A percentile compares a stretch with the other conserved stretches of the same genome.
phyloP scores from a whole-genome alignment of 2,329 filamentous ascomycete species.

The Ophiostoma populinum region DNA sequence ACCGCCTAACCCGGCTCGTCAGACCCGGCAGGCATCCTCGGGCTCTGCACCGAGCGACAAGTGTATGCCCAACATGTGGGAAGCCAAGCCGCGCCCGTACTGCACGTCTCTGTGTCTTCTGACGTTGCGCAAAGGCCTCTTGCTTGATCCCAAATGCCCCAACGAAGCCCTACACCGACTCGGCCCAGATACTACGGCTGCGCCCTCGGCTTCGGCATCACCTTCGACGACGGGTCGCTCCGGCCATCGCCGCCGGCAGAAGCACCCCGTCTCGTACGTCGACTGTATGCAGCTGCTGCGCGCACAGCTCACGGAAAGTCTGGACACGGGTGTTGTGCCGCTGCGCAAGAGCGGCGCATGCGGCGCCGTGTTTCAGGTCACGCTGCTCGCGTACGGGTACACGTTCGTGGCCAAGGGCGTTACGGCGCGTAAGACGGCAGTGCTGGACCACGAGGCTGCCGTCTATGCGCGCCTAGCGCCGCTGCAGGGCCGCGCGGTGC shows the following conservation, averaged over 20 bases:
- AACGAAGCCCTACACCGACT: conserved; percentile 3
- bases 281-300: conserved; percentile 5
- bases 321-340: neutral
- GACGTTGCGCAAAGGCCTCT: conserved; percentile 2
- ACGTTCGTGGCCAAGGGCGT: conserved; percentile 24
- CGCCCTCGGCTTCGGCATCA: too few species aligned
- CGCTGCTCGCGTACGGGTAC: conserved; percentile 24
- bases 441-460: conserved; percentile 6
- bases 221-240: too few species aligned
- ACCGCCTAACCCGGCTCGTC: too few species aligned
- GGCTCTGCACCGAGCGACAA: too few species aligned
- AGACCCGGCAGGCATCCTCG: too few species aligned
- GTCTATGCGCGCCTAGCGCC: conserved; percentile 4
- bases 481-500: neutral
- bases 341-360: conserved; percentile 18
- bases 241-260: too few species aligned
- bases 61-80: neutral
- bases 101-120: conserved; percentile 6
- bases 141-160: conserved; percentile 4
- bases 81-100: conserved; percentile 1
- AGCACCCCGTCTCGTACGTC: conserved; percentile 3
- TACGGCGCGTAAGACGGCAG: conserved; percentile 2
- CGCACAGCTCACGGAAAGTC: conserved; percentile 2
- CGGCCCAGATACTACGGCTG: neutral
- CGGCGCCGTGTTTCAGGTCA: conserved; percentile 24